Percentiles rank a stretch among this genome's conserved stretches.
Evolutionary conservation across 192 early-diverging fungal species (phyloP).

Genomic region (Backusella mclennaniae): DNA sequence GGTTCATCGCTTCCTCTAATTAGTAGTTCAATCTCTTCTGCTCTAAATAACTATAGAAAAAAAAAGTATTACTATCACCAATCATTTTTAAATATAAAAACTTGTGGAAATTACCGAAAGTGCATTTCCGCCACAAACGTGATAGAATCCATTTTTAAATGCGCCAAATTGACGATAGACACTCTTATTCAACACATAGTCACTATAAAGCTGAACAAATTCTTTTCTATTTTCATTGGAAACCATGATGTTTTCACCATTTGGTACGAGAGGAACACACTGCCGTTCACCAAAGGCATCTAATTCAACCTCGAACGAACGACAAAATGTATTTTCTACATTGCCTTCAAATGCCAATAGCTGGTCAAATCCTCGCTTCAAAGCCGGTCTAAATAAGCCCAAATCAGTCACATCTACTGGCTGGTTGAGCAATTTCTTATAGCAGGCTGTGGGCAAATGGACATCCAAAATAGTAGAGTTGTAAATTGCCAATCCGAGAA

Average conservation of each 20-base stretch:
- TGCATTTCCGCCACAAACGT: constrained; percentile 86
- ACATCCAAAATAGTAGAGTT: constrained; percentile 93
- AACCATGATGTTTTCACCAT: constrained; percentile 60
- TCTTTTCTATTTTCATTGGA: constrained; percentile 66
- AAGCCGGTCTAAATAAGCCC: constrained; percentile 63
- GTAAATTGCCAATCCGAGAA: constrained; percentile 92
- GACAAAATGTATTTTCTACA: constrained; percentile 81
- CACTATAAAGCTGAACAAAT: constrained; percentile 81
- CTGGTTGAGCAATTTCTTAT: constrained; percentile 85
- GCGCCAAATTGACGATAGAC: constrained; percentile 76
- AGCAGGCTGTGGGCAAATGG: constrained; percentile 74
- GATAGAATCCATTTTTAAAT: constrained; percentile 85
- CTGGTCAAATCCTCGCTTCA: constrained; percentile 81
- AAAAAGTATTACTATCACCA: not conserved
- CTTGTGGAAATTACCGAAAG: constrained; percentile 47
- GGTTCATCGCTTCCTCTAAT: constrained; percentile 80
- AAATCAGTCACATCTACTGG: constrained; percentile 79
- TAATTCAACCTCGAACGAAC: constrained; percentile 76
- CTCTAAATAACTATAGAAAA: constrained; percentile 63
- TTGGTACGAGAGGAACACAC: constrained; percentile 62
- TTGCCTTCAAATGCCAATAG: constrained; percentile 82
- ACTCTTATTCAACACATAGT: constrained; percentile 77
- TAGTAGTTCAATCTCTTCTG: constrained; percentile 90
- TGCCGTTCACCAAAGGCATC: constrained; percentile 68
- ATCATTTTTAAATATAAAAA: not conserved